These are phyloP conservation scores for Didymella segeticola DNA, from an alignment of 2,329 filamentous ascomycete genomes.

Conservation along the genomic window DNA sequence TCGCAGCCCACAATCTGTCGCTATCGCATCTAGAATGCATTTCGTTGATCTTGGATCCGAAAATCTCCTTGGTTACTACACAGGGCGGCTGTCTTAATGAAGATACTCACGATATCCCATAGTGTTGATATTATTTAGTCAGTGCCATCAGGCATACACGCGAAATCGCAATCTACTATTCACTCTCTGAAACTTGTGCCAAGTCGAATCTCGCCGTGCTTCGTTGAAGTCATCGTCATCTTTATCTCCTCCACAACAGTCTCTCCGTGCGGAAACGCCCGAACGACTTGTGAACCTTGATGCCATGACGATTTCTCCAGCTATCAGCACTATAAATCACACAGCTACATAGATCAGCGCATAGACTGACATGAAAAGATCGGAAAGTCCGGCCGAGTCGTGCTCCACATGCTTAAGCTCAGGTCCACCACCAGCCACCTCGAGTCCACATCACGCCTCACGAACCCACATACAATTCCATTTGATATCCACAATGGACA, in stretches of 20 bases:
- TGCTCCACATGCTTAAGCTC: neutral
- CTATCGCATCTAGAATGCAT: conserved; percentile 28
- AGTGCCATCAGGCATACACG: conserved; percentile 5
- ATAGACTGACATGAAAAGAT: neutral
- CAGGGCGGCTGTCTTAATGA: conserved; percentile 12
- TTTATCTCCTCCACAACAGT: neutral
- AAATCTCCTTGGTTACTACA: neutral
- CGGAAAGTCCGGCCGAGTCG: neutral
- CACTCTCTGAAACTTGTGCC: conserved; percentile 1
- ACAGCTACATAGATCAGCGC: neutral
- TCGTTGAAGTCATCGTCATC: neutral
- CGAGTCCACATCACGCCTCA: neutral
- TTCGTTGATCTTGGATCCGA: conserved; percentile 16
- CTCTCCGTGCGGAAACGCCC: neutral
- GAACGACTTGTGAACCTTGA: neutral
- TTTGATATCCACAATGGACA: neutral
- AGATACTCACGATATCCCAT: conserved; percentile 14
- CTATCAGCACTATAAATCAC: conserved; percentile 1
- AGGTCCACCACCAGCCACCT: conserved; percentile 3
- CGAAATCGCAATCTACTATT: conserved; percentile 13
- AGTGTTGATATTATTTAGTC: conserved; percentile 19
- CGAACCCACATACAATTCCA: conserved; percentile 2
- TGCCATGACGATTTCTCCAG: neutral
- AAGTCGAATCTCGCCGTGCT: neutral
- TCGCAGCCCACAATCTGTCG: conserved; percentile 27